Conservation (phyloP, 2,329 filamentous ascomycete genomes). For the Coniella lustricola region DNA sequence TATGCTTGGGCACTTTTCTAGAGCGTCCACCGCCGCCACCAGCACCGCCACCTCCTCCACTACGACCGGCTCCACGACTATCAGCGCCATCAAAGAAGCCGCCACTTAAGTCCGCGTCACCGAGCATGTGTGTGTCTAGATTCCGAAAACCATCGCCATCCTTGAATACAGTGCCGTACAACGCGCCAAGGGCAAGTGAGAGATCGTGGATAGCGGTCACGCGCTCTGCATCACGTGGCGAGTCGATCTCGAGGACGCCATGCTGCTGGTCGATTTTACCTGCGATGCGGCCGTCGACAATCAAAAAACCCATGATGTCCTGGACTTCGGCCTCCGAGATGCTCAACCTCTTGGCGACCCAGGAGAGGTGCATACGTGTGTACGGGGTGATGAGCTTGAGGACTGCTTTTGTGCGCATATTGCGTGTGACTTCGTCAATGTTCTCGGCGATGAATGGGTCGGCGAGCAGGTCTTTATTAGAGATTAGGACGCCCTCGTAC, state of each 20-base stretch:
- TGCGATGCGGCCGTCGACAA: slow-evolving; percentile 79
- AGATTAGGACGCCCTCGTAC: slow-evolving; percentile 81
- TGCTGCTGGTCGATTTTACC: slow-evolving; percentile 86
- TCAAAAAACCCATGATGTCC: slow-evolving; percentile 92
- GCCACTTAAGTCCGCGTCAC: slow-evolving; percentile 8
- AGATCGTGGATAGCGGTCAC: slow-evolving; percentile 67
- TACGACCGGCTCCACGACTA: background rate
- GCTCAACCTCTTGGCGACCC: slow-evolving; percentile 82
- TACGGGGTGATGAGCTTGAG: slow-evolving; percentile 92
- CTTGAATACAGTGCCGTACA: slow-evolving; percentile 68
- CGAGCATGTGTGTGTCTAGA: slow-evolving; percentile 20
- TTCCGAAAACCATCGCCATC: slow-evolving; percentile 64
- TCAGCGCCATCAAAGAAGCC: slow-evolving; percentile 5
- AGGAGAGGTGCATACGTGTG: slow-evolving; percentile 79
- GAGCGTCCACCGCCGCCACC: background rate
- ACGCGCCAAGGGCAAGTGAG: slow-evolving; percentile 58
- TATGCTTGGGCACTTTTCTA: slow-evolving; percentile 2
- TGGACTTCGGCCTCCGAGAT: slow-evolving; percentile 82
- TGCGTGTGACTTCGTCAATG: slow-evolving; percentile 96
- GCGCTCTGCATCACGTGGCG: slow-evolving; percentile 65
- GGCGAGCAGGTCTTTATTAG: slow-evolving; percentile 80
- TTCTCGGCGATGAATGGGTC: slow-evolving; percentile 98
- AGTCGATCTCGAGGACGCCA: slow-evolving; percentile 75
- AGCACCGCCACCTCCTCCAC: background rate
- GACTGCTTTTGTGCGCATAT: slow-evolving; percentile 94